Conservation (phyloP, 2,329 filamentous ascomycete species). For the Pseudogymnoascus sp. region DNA sequence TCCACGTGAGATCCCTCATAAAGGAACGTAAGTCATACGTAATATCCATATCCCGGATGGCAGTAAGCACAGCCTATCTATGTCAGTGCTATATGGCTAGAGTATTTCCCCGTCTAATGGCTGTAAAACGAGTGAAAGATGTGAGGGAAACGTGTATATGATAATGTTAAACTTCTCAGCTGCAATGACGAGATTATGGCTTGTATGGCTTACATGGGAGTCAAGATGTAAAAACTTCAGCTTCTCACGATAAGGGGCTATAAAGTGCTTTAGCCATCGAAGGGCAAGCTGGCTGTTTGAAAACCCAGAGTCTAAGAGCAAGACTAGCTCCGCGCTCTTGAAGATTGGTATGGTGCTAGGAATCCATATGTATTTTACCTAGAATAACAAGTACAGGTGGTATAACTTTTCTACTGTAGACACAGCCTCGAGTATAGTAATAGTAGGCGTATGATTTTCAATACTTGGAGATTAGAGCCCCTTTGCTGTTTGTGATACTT, state of each 20-base stretch:
- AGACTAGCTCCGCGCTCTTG: neutral
- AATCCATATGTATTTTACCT: too few relatives aligned
- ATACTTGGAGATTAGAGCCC: too few relatives aligned
- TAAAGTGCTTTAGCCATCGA: neutral
- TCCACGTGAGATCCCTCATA: neutral
- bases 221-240: neutral
- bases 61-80: neutral
- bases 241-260: neutral
- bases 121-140: constrained; percentile 1
- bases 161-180: neutral
- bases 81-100: neutral
- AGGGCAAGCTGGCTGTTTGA: neutral
- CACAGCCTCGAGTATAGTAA: too few relatives aligned
- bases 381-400: too few relatives aligned
- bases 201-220: neutral
- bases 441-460: too few relatives aligned
- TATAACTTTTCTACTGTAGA: too few relatives aligned
- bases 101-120: neutral
- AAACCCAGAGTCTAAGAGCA: neutral
- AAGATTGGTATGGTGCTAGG: too few relatives aligned
- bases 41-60: neutral
- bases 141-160: neutral
- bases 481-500: too few relatives aligned
- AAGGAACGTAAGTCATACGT: neutral
- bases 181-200: neutral